Percentiles rank a stretch among this genome's conserved stretches.
phyloP scores from a whole-genome alignment of 768 basidiomycete genomes.

The Suillus hirtellus region DNA sequence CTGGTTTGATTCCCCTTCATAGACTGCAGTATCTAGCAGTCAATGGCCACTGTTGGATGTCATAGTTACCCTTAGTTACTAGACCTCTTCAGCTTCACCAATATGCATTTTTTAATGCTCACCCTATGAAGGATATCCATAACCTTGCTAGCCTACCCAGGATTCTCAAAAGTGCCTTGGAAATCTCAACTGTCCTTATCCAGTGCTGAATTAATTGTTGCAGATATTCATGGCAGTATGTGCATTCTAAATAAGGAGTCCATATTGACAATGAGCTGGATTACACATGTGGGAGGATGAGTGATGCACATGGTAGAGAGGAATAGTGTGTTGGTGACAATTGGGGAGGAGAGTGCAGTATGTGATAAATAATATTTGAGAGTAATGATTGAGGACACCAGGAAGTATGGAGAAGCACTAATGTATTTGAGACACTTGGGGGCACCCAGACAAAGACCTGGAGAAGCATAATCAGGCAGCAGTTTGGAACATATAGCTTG shows the following conservation, averaged over 20 bases:
- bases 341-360: constrained; percentile 83
- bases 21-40: not conserved
- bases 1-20: not conserved
- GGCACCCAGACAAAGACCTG: too few species aligned
- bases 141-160: constrained; percentile 75
- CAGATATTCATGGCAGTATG: constrained; percentile 83
- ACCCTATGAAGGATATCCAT: constrained; percentile 75
- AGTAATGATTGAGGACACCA: too few species aligned
- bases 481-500: too few species aligned
- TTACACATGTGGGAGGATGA: constrained; percentile 75
- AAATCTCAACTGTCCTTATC: constrained; percentile 74
- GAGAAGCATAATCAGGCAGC: too few species aligned
- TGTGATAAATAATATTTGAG: too few species aligned
- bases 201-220: constrained; percentile 68
- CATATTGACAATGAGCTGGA: constrained; percentile 69
- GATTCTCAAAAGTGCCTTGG: constrained; percentile 72
- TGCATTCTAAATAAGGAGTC: constrained; percentile 77
- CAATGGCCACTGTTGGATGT: not conserved
- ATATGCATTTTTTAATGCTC: constrained; percentile 86
- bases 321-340: constrained; percentile 78
- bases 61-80: constrained; percentile 10
- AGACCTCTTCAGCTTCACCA: constrained; percentile 69
- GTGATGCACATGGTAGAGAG: constrained; percentile 88
- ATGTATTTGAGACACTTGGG: too few species aligned
- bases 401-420: too few species aligned